Evolutionary conservation across 2,329 filamentous ascomycete genomes (phyloP).

Genomic region (Hypoxylon sp.): DNA sequence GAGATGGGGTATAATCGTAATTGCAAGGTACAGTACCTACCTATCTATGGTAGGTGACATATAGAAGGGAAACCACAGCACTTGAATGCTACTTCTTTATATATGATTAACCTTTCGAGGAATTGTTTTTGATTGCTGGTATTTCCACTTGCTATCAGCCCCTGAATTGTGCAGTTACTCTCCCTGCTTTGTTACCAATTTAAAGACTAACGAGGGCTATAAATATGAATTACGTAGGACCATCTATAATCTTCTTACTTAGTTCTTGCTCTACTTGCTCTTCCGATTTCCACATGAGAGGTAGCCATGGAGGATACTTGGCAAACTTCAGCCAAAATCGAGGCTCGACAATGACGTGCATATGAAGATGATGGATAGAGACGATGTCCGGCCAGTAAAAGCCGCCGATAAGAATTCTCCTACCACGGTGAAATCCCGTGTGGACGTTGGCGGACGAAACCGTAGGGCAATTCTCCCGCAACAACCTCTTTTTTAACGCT

Average conservation of each 20-base stretch:
- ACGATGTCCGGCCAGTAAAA: constrained; percentile 34
- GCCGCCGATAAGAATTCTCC: constrained; percentile 19
- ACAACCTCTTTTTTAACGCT: constrained; percentile 2
- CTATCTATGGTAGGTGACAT: no score
- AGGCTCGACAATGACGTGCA: constrained; percentile 35
- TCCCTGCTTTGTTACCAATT: no score
- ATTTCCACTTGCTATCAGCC: no score
- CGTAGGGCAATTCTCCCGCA: constrained; percentile 6
- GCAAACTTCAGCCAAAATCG: constrained; percentile 16
- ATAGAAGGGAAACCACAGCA: no score
- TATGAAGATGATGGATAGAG: constrained; percentile 36
- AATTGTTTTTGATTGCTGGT: no score
- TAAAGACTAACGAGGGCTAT: not conserved
- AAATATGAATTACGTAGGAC: not conserved
- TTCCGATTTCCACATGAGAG: constrained; percentile 38
- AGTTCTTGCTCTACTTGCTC: constrained; percentile 15
- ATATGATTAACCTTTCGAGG: no score
- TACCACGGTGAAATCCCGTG: constrained; percentile 34
- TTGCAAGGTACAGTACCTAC: no score
- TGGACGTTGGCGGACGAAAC: constrained; percentile 15
- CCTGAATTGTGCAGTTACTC: no score
- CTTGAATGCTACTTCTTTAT: no score
- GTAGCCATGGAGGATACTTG: constrained; percentile 35
- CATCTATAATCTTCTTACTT: not conserved
- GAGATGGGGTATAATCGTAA: constrained; percentile 34